These are phyloP conservation scores for Auricularia sp. DNA, from an alignment of 768 basidiomycete species.

Conservation along the genomic window DNA sequence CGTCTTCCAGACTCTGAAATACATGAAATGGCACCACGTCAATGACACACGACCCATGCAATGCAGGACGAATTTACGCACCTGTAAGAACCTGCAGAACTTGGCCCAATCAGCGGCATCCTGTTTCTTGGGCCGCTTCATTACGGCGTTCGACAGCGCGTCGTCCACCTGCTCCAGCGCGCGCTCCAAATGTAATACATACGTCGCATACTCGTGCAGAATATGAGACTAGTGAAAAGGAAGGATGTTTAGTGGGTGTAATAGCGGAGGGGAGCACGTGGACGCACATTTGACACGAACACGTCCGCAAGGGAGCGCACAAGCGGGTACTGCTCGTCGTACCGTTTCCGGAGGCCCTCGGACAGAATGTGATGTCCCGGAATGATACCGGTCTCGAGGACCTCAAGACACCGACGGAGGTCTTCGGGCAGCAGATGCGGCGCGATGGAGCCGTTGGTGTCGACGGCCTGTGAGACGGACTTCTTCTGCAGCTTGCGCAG, in stretches of 20 bases:
- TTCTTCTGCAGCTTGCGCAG: constrained; percentile 56
- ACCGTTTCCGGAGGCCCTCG: constrained; percentile 77
- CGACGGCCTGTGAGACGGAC: constrained; percentile 19
- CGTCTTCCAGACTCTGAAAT: constrained; percentile 53
- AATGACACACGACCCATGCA: neutral
- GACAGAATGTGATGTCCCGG: constrained; percentile 82
- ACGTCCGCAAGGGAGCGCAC: constrained; percentile 90
- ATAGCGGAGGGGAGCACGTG: neutral
- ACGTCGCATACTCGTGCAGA: constrained; percentile 86
- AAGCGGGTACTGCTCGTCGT: constrained; percentile 91
- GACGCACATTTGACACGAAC: constrained; percentile 83
- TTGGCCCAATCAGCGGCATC: constrained; percentile 70
- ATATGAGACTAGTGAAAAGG: constrained; percentile 64
- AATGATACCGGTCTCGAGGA: constrained; percentile 76
- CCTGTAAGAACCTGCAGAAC: constrained; percentile 59
- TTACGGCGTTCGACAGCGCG: constrained; percentile 50
- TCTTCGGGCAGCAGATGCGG: constrained; percentile 83
- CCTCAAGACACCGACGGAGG: constrained; percentile 73
- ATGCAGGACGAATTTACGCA: neutral
- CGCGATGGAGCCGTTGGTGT: constrained; percentile 44
- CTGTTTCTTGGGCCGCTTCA: constrained; percentile 75
- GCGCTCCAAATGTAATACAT: constrained; percentile 87
- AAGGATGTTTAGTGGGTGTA: constrained; percentile 5
- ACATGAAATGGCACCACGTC: neutral
- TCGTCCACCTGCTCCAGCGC: constrained; percentile 83